Percentiles rank a stretch among this genome's conserved stretches.
Conservation (phyloP, 1,139 yeast species). For the Yamadazyma diddensiae region DNA sequence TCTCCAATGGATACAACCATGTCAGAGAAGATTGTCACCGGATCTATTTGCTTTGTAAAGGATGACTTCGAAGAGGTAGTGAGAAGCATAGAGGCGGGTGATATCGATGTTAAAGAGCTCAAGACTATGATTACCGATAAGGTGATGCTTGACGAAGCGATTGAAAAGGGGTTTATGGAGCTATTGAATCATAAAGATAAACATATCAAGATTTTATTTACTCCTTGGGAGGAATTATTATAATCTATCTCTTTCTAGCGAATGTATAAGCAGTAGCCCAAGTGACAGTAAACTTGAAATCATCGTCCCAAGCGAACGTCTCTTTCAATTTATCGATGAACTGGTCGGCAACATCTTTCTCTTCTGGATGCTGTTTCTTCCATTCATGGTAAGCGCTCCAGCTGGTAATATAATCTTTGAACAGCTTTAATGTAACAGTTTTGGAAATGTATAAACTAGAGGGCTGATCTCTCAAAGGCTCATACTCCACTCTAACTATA, state of each 20-base stretch:
- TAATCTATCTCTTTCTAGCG: conserved; percentile 21
- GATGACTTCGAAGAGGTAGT: conserved; percentile 36
- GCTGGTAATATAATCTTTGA: conserved; percentile 52
- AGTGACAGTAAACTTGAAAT: conserved; percentile 43
- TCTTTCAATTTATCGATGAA: conserved; percentile 43
- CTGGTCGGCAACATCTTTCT: conserved; percentile 37
- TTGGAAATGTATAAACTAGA: conserved; percentile 41
- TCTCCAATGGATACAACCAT: conserved; percentile 39
- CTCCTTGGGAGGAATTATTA: conserved; percentile 17
- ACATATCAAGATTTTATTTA: conserved; percentile 36
- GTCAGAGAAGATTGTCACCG: conserved; percentile 37
- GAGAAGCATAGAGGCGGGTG: conserved; percentile 27
- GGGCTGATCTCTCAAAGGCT: conserved; percentile 23
- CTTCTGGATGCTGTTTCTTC: conserved; percentile 38
- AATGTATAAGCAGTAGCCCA: conserved; percentile 61
- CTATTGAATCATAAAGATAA: conserved; percentile 34
- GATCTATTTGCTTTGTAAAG: conserved; percentile 39
- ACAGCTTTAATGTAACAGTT: conserved; percentile 40
- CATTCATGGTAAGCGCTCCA: conserved; percentile 74
- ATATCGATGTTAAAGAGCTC: conserved; percentile 23
- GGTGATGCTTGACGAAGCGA: conserved; percentile 30
- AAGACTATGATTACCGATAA: conserved; percentile 32
- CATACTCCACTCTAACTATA: conserved; percentile 36
- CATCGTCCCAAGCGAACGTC: conserved; percentile 42
- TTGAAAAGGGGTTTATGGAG: conserved; percentile 33